Base-by-base conservation (phyloP, 176 grass and related monocot genomes). In the Triticum dicoccoides region DNA sequence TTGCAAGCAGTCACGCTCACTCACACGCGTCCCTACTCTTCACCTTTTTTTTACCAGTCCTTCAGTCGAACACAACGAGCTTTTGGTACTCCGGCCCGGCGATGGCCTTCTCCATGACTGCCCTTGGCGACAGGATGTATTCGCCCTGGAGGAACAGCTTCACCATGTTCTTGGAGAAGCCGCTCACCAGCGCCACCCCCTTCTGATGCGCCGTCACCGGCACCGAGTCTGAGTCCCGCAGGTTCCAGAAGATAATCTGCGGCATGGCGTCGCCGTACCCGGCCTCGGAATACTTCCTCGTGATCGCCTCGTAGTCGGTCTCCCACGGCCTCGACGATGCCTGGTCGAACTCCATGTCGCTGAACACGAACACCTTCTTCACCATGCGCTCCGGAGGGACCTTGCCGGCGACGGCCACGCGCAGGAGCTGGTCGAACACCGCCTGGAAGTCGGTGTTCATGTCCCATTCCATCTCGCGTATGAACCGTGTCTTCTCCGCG, bases 301-400 rank as follows among this genome's bases (percentile, higher is more conserved):
- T 56, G 76, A 93, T 90, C 47, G 91, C 93, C 95, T 92, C 93
- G 72, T 98, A 75, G 76, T 95, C 93, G 21, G 95, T 98, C 80
- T 98, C 95, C 95, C 93, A 98, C 4, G 79, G 65, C 14, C 49
- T 77, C 12, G 25, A 68, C 27, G 93, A 95, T 52, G 92, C 95
- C 78, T 59, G 0, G 47, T 97, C 95, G 84, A 97, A 97, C 81
- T 97, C 95, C 95, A 97, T 93, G 85, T 97, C 92, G 58, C 92
- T 97, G 89, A 97, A 97, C 67, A 95, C 92, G 30, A 97, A 89
- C 78, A 97, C 84, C 42, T 39, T 62, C 83, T 70, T 82, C 65
- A 95, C 83, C 91, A 95, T 98, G 77, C 67, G 77, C 76, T 95
- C 93, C 9, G 80, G 76, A 2, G 86, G 77, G 5, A 95, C 65